Evolutionary conservation across 2,329 filamentous ascomycete species (phyloP).

Genomic region (Botrytis fragariae): DNA sequence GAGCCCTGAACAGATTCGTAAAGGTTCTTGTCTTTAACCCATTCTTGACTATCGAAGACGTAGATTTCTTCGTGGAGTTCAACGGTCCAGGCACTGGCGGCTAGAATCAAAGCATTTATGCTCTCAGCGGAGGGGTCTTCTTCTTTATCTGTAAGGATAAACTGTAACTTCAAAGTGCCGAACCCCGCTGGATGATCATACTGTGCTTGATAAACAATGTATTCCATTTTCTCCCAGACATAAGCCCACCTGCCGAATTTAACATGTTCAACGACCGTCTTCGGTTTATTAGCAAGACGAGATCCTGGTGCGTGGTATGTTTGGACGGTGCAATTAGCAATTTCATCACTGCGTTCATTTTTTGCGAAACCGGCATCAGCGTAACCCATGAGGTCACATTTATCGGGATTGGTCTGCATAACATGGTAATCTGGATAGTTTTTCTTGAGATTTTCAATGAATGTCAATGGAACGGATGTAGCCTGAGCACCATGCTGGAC

Average conservation of each 20-base stretch:
- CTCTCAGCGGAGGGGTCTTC: not conserved
- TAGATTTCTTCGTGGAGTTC: constrained; percentile 64
- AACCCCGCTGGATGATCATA: constrained; percentile 2
- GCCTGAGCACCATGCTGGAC: constrained; percentile 18
- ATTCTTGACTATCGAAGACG: constrained; percentile 61
- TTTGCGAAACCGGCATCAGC: constrained; percentile 25
- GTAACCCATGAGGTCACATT: constrained; percentile 29
- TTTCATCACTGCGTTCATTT: not conserved
- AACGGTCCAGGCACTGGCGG: constrained; percentile 53
- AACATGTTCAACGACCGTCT: constrained; percentile 22
- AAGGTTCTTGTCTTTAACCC: constrained; percentile 60
- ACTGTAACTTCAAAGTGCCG: not conserved
- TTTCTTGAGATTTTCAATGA: constrained; percentile 22
- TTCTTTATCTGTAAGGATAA: constrained; percentile 18
- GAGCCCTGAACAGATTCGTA: constrained; percentile 53
- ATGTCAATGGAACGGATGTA: constrained; percentile 20
- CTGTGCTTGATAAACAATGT: constrained; percentile 28
- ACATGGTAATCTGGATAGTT: constrained; percentile 23
- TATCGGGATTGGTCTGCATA: constrained; percentile 2
- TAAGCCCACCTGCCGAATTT: constrained; percentile 28
- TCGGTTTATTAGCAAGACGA: constrained; percentile 13
- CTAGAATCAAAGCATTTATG: constrained; percentile 52
- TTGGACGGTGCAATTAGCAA: constrained; percentile 16
- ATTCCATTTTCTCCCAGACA: constrained; percentile 22
- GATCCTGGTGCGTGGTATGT: constrained; percentile 17